Conservation (phyloP, 2,329 filamentous ascomycete genomes). For the Xenosphaeropsis pyriputrescens region DNA sequence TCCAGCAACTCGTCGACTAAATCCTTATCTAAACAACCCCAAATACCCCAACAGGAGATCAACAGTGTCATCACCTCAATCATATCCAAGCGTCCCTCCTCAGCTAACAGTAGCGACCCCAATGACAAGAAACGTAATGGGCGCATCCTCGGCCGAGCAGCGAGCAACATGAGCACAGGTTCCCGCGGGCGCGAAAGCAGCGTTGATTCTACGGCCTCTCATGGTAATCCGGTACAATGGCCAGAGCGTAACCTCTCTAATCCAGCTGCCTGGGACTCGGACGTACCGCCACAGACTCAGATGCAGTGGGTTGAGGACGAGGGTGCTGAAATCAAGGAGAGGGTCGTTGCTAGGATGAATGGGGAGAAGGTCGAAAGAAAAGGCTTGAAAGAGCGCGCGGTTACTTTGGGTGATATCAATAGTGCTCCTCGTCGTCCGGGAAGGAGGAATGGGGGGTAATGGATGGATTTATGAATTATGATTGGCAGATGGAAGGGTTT, state of each 20-base stretch:
- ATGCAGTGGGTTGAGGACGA: slow-evolving; percentile 17
- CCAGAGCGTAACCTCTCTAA: slow-evolving; percentile 3
- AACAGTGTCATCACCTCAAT: slow-evolving; percentile 7
- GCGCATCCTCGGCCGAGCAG: slow-evolving; percentile 37
- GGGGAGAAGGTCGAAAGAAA: slow-evolving; percentile 12
- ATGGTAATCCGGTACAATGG: slow-evolving; percentile 13
- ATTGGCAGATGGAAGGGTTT: no score
- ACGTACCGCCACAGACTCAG: slow-evolving; percentile 13
- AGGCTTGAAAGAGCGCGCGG: slow-evolving; percentile 7
- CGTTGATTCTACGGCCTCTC: slow-evolving; percentile 21
- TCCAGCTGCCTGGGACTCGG: not conserved
- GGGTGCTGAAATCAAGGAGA: slow-evolving; percentile 12
- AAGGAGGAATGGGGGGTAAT: no score
- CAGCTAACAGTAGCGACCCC: not conserved
- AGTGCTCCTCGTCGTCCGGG: no score
- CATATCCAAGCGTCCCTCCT: slow-evolving; percentile 6
- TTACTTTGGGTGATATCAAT: slow-evolving; percentile 9
- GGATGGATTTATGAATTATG: no score
- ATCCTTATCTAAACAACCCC: not conserved
- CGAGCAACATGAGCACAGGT: slow-evolving; percentile 39
- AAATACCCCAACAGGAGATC: not conserved
- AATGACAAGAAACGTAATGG: slow-evolving; percentile 6
- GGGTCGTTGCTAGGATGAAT: slow-evolving; percentile 15
- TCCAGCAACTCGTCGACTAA: slow-evolving; percentile 8
- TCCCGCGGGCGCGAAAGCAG: slow-evolving; percentile 25